Conservation (phyloP, 306 rosid species). For the Cyclanthera cordifolia region DNA sequence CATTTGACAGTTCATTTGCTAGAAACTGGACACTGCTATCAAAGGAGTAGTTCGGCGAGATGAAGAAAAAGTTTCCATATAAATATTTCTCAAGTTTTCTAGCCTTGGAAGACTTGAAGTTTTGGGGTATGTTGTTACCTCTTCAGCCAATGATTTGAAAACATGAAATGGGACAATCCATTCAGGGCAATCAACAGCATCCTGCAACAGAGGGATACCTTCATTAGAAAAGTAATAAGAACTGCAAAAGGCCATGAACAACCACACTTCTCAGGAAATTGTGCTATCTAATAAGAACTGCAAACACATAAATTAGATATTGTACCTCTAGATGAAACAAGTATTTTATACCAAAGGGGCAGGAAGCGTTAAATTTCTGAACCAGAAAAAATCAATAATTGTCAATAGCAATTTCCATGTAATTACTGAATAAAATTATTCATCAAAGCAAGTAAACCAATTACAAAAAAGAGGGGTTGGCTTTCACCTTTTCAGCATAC, state of each 20-base stretch:
- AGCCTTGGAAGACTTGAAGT: background rate
- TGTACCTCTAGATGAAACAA: conserved; percentile 84
- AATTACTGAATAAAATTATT: background rate
- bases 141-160: conserved; percentile 81
- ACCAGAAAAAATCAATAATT: conserved; percentile 13
- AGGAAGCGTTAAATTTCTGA: conserved; percentile 79
- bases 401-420: conserved; percentile 13
- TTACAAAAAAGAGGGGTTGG: background rate
- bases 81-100: background rate
- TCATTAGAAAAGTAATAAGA: background rate
- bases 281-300: too few relatives aligned
- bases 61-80: background rate
- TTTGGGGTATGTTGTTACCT: conserved; percentile 30
- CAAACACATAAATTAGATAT: background rate
- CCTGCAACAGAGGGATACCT: conserved; percentile 34
- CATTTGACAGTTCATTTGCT: conserved; percentile 5
- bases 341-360: conserved; percentile 91
- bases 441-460: background rate
- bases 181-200: conserved; percentile 97
- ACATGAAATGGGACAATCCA: conserved; percentile 83
- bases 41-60: background rate
- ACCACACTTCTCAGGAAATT: background rate
- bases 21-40: background rate
- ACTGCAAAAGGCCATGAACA: background rate
- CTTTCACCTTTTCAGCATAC: conserved; percentile 58